phyloP scores from a whole-genome alignment of 441 rosid species.

The Eutrema salsugineum region DNA sequence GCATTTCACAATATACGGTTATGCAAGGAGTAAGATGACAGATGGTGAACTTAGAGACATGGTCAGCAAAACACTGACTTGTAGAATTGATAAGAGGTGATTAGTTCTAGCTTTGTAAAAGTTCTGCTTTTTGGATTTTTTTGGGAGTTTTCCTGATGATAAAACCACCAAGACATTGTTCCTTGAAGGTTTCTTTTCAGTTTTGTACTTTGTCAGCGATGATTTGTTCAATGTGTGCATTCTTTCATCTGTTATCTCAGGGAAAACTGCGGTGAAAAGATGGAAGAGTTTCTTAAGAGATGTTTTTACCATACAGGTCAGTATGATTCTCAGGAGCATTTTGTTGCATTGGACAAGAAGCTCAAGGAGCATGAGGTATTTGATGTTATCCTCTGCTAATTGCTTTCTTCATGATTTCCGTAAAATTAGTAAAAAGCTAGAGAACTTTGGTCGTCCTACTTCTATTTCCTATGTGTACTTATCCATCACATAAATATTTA shows the following conservation, averaged over 20 bases:
- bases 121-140: not conserved
- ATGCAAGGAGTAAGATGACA: constrained; percentile 94
- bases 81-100: constrained; percentile 95
- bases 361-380: constrained; percentile 81
- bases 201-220: not conserved
- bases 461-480: not conserved
- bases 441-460: not conserved
- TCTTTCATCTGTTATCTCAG: constrained; percentile 39
- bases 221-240: not conserved
- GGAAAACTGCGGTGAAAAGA: constrained; percentile 81
- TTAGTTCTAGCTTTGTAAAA: not conserved
- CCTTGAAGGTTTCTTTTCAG: not conserved
- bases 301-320: constrained; percentile 96
- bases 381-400: not conserved
- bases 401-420: constrained; percentile 10
- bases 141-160: not conserved
- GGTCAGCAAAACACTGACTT: constrained; percentile 87
- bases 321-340: constrained; percentile 77
- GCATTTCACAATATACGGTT: constrained; percentile 89
- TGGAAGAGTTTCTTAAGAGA: constrained; percentile 87
- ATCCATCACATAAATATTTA: constrained; percentile 31
- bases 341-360: constrained; percentile 70
- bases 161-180: not conserved
- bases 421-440: not conserved
- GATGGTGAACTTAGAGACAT: constrained; percentile 84